Conservation (phyloP, 768 basidiomycete genomes). For the Naganishia randhawae region DNA sequence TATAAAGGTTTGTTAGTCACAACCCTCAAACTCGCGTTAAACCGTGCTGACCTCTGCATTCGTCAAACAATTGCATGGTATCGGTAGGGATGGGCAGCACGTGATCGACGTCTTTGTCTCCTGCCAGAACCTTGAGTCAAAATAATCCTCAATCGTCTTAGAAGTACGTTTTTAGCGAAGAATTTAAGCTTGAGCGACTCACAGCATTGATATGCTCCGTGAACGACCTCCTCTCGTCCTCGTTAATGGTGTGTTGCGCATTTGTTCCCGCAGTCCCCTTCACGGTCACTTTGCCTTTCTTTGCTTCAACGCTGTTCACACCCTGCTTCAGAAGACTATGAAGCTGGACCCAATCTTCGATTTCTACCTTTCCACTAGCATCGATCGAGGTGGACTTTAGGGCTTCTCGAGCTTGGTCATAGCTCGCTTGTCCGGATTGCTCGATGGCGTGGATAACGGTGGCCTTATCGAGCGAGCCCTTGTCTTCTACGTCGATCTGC, state of each 20-base stretch:
- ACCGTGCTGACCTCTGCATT: slow-evolving; percentile 61
- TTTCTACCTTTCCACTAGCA: slow-evolving; percentile 88
- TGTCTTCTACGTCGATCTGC: slow-evolving; percentile 50
- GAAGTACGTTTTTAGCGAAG: not conserved
- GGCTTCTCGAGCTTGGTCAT: slow-evolving; percentile 72
- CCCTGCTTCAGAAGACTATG: slow-evolving; percentile 29
- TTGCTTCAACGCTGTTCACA: slow-evolving; percentile 34
- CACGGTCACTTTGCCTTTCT: slow-evolving; percentile 79
- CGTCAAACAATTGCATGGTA: slow-evolving; percentile 98
- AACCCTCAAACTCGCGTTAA: not conserved
- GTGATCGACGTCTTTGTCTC: slow-evolving; percentile 75
- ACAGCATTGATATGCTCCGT: slow-evolving; percentile 98
- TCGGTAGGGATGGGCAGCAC: slow-evolving; percentile 88
- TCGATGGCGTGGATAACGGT: slow-evolving; percentile 74
- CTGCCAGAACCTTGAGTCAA: slow-evolving; percentile 72
- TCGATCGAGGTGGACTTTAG: slow-evolving; percentile 92
- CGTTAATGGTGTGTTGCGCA: slow-evolving; percentile 94
- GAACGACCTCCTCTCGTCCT: slow-evolving; percentile 90
- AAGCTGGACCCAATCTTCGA: slow-evolving; percentile 98
- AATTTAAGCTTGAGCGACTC: slow-evolving; percentile 42
- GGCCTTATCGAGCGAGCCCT: slow-evolving; percentile 58
- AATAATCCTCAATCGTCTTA: not conserved
- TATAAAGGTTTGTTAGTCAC: slow-evolving; percentile 29
- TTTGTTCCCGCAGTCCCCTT: slow-evolving; percentile 85
- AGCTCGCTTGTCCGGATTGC: slow-evolving; percentile 71